These are phyloP conservation scores for Xerocomus potaroensis DNA, from an alignment of 768 basidiomycete genomes.

Conservation along the genomic window DNA sequence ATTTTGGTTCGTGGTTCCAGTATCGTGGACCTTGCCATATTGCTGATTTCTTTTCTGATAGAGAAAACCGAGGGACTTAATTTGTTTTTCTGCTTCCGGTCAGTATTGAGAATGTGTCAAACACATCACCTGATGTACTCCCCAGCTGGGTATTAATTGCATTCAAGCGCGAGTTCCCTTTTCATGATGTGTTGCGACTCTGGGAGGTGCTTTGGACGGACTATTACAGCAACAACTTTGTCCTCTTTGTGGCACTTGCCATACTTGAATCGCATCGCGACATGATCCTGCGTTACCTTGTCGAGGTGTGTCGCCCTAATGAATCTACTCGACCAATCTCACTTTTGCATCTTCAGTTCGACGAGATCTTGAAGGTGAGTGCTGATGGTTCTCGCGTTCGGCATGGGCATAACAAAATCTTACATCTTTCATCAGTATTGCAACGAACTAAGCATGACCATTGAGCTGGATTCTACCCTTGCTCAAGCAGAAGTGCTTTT, in stretches of 20 bases:
- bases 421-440: constrained; percentile 57
- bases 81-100: constrained; percentile 98
- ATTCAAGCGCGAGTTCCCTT: constrained; percentile 96
- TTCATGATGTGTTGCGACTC: constrained; percentile 81
- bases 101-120: constrained; percentile 22
- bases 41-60: constrained; percentile 31
- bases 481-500: constrained; percentile 97
- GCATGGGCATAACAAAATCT: constrained; percentile 1
- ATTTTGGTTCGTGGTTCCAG: constrained; percentile 54
- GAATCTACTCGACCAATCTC: background rate
- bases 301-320: constrained; percentile 62
- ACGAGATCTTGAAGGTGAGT: constrained; percentile 36
- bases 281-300: constrained; percentile 90
- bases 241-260: constrained; percentile 92
- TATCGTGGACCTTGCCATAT: background rate
- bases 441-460: constrained; percentile 93
- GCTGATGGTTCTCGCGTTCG: background rate
- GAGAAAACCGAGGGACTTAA: constrained; percentile 88
- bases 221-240: constrained; percentile 81
- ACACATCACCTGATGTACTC: constrained; percentile 1
- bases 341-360: constrained; percentile 53
- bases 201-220: constrained; percentile 97
- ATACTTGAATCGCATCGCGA: constrained; percentile 94
- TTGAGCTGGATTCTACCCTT: constrained; percentile 93
- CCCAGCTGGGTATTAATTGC: constrained; percentile 83